Evolutionary conservation across 495 filamentous ascomycete species (phyloP).

Genomic region (Immersiella caudata): DNA sequence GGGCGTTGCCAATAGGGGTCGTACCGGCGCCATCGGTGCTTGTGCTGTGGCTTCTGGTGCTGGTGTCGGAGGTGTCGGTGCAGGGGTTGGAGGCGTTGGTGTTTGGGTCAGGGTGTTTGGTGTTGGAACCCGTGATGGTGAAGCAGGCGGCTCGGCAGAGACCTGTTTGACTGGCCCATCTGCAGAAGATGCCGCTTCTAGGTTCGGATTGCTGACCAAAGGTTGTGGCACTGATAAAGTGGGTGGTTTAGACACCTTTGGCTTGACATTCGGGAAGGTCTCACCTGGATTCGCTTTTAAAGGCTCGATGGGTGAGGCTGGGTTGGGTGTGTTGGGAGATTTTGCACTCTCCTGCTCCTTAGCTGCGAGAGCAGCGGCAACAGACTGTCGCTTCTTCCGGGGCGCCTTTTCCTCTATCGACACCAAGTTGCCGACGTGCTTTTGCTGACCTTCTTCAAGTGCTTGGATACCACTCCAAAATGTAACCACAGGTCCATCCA

Average conservation of each 20-base stretch:
- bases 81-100: neutral
- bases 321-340: conserved; percentile 28
- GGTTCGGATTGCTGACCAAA: conserved; percentile 6
- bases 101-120: no score
- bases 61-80: neutral
- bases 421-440: conserved; percentile 69
- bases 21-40: conserved; percentile 18
- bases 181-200: neutral
- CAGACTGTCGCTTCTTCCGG: conserved; percentile 50
- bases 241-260: conserved; percentile 25
- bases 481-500: conserved; percentile 87
- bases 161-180: neutral
- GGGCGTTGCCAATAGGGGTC: conserved; percentile 34
- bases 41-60: conserved; percentile 15
- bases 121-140: neutral
- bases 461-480: conserved; percentile 90
- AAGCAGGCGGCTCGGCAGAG: neutral
- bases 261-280: conserved; percentile 20
- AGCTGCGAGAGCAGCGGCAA: conserved; percentile 29
- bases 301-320: conserved; percentile 26
- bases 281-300: conserved; percentile 24
- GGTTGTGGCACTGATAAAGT: conserved; percentile 10
- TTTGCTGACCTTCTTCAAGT: conserved; percentile 74
- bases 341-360: conserved; percentile 36
- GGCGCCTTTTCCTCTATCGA: conserved; percentile 59